A percentile compares a stretch with the other conserved stretches of the same genome.
These are phyloP conservation scores for Hordeum vulgare DNA, from an alignment of 176 grass and related monocot genomes.

Conservation along the genomic window MorexV3_pseudomolecules_assembly NC_058523.1:18719919-18720418, in stretches of 20 bases:
- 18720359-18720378: too few species aligned
- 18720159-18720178: background rate
- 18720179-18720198: slow-evolving; percentile 7
- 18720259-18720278: background rate
- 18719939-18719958: background rate
- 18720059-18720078: slow-evolving; percentile 20
- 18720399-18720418: too few species aligned
- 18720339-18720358: too few species aligned
- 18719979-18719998: rapidly evolving
- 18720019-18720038: background rate
- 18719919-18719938: background rate
- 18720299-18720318: too few species aligned
- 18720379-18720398: too few species aligned
- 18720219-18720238: background rate
- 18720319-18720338: too few species aligned
- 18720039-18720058: background rate
- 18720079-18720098: slow-evolving; percentile 17
- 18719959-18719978: background rate
- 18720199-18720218: slow-evolving; percentile 19
- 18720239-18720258: background rate
- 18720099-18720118: background rate
- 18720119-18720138: background rate
- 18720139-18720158: background rate
- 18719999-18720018: slow-evolving; percentile 18
- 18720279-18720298: too few species aligned